Evolutionary conservation across 768 basidiomycete genomes (phyloP).

Genomic region (Xerocomellus intermedius): DNA sequence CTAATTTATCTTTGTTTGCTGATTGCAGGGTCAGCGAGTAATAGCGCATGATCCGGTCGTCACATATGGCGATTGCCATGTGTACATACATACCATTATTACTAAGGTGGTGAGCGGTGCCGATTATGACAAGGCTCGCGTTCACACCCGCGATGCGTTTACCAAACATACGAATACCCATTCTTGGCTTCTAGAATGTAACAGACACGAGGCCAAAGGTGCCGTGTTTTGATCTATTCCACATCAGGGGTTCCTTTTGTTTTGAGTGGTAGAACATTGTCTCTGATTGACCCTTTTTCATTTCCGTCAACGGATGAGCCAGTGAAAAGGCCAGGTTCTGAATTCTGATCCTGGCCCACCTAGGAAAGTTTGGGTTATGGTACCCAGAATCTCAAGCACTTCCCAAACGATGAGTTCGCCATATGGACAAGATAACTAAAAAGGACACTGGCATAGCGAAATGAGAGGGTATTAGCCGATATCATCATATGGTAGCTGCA

Average conservation of each 20-base stretch:
- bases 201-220: constrained; percentile 8
- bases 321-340: background rate
- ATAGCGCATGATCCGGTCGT: constrained; percentile 7
- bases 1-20: background rate
- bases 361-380: background rate
- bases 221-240: constrained; percentile 2
- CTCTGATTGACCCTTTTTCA: constrained; percentile 1
- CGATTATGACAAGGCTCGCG: background rate
- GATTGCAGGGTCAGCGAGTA: background rate
- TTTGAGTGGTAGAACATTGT: background rate
- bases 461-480: background rate
- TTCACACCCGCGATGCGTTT: constrained; percentile 13
- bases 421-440: background rate
- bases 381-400: background rate
- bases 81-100: background rate
- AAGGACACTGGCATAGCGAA: background rate
- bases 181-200: constrained; percentile 5
- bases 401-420: background rate
- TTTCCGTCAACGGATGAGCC: background rate
- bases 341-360: background rate
- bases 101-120: constrained; percentile 3
- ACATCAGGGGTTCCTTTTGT: constrained; percentile 21
- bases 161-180: background rate
- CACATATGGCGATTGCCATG: constrained; percentile 3
- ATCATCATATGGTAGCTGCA: background rate